Evolutionary conservation across 306 rosid species (phyloP), one percentile per base, ranked within the genome.

Genomic region (Astragalus membranaceus): DNA sequence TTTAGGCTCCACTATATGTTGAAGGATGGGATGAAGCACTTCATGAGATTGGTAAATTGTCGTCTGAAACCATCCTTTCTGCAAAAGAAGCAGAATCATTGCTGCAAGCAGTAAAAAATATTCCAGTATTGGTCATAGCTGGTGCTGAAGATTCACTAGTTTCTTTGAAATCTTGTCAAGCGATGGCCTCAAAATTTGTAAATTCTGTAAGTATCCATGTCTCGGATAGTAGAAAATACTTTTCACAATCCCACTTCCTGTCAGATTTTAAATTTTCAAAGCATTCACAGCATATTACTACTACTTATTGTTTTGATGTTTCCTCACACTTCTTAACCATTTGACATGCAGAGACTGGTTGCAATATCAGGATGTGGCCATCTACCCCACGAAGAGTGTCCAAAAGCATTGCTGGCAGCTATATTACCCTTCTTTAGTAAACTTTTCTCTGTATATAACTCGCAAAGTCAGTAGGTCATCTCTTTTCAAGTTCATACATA

Each of bases 1-100:
- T 66, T 1, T 85, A 94, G 99, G 94, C 92, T 64, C 92, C 99
- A 36, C 83, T 95, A 29, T 95, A 80, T 58, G 91, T 86, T 32
- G 97, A 95, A 73, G 95, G 99, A 56, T 95, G 99, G 99, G 99
- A 95, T 60, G 92, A 86, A 80, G 99, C 97, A 12, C 91, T 91
- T 42, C 92, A 91, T 64, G 99, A 95, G 88, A 87, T 95, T 67
- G 89, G 97, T 10, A 95, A 89, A 91, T 73, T 95, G 79, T 95
- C 99, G 10, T 70, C 82, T 26, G 95, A 91, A 78, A 87, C 87
- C 14, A 64, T 87, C 56, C 88, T 89, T 62, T 65, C 95, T 0
- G 73, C 73, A 1, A 85, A 86, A 77, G 76, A 75, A 66, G 91
- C 92, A 10, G 90, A 82, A 53, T 85, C 78, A 5, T 85, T 95